Evolutionary conservation across 2,329 filamentous ascomycete genomes (phyloP).

Genomic region (Trichoderma sp.): DNA sequence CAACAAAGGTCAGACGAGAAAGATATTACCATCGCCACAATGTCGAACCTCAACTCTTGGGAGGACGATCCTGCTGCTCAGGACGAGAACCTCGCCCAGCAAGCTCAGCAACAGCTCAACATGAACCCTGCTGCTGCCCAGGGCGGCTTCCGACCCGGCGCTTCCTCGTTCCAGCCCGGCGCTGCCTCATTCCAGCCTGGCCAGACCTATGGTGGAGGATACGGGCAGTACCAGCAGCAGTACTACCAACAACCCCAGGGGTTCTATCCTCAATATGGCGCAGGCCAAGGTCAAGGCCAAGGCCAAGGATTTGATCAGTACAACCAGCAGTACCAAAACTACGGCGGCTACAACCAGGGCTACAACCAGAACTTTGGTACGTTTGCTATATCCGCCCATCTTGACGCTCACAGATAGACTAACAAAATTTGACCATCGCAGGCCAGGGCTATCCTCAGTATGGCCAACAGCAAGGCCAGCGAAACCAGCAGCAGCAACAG

Average conservation of each 20-base stretch:
- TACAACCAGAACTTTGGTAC: slow-evolving; percentile 53
- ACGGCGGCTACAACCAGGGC: slow-evolving; percentile 56
- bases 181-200: slow-evolving; percentile 74
- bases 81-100: slow-evolving; percentile 77
- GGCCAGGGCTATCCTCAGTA: slow-evolving; percentile 59
- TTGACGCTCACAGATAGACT: neutral
- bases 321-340: slow-evolving; percentile 57
- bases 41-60: slow-evolving; percentile 94
- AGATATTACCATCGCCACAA: slow-evolving; percentile 49
- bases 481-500: slow-evolving; percentile 28
- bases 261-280: slow-evolving; percentile 63
- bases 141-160: slow-evolving; percentile 64
- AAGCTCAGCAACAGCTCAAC: slow-evolving; percentile 76
- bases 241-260: slow-evolving; percentile 58
- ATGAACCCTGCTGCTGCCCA: slow-evolving; percentile 59
- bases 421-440: slow-evolving; percentile 29
- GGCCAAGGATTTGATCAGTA: slow-evolving; percentile 56
- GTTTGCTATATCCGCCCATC: slow-evolving; percentile 26
- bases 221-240: slow-evolving; percentile 59
- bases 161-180: slow-evolving; percentile 64
- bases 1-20: slow-evolving; percentile 11
- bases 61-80: slow-evolving; percentile 82
- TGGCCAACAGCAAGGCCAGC: slow-evolving; percentile 46
- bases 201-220: slow-evolving; percentile 65
- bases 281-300: slow-evolving; percentile 50